Evolutionary conservation across 1,139 yeast genomes (phyloP).

Genomic region (Protomyces inundatus): DNA sequence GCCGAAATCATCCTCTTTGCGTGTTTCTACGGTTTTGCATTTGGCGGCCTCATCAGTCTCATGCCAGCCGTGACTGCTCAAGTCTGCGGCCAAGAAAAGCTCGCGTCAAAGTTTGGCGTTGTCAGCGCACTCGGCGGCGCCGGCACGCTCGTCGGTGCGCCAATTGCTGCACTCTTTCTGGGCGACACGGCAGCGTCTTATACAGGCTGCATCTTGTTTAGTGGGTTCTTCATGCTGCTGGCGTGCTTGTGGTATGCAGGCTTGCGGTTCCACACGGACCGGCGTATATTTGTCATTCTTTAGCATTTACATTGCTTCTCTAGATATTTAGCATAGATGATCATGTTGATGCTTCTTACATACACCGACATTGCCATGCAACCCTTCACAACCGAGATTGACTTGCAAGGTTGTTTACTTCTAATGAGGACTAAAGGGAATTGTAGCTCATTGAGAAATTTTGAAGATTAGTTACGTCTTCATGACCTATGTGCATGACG

Average conservation of each 20-base stretch:
- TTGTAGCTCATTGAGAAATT: no score
- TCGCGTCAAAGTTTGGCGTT: constrained; percentile 25
- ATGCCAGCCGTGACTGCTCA: constrained; percentile 50
- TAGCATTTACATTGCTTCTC: not conserved
- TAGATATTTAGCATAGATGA: no score
- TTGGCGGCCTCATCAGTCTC: constrained; percentile 48
- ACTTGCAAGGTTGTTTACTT: no score
- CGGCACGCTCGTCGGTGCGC: constrained; percentile 17
- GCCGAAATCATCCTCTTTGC: constrained; percentile 47
- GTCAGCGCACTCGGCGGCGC: constrained; percentile 25
- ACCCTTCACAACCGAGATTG: no score
- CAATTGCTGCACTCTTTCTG: constrained; percentile 17
- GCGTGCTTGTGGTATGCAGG: constrained; percentile 8
- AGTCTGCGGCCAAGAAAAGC: constrained; percentile 43
- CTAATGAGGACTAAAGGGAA: no score
- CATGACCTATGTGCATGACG: no score
- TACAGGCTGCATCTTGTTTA: constrained; percentile 9
- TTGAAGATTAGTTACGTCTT: no score
- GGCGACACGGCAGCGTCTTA: constrained; percentile 5
- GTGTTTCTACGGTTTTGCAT: constrained; percentile 51
- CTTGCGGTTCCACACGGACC: constrained; percentile 5
- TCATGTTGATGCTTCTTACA: no score
- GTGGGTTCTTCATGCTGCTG: constrained; percentile 15
- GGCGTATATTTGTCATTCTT: not conserved
- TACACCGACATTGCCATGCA: no score